Evolutionary conservation across 441 rosid species (phyloP).

Genomic region (Flueggea neowawraea): DNA sequence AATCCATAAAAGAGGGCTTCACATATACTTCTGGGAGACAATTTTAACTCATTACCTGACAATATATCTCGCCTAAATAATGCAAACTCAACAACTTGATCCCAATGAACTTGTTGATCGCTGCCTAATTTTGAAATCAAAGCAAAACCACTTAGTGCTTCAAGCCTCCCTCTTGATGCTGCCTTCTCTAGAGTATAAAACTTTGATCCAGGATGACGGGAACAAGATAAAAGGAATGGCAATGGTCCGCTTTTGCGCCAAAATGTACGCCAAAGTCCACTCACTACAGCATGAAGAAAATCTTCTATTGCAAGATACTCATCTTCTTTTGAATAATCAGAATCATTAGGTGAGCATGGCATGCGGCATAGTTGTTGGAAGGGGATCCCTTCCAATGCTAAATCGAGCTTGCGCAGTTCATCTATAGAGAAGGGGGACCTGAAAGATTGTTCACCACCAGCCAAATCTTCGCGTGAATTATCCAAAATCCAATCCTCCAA

Average conservation of each 20-base stretch:
- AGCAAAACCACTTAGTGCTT: constrained; percentile 54
- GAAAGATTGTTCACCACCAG: constrained; percentile 27
- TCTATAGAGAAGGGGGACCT: constrained; percentile 46
- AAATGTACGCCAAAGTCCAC: constrained; percentile 63
- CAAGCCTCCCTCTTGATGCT: constrained; percentile 47
- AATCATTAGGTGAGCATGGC: constrained; percentile 42
- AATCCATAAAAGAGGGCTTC: constrained; percentile 67
- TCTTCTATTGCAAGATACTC: constrained; percentile 54
- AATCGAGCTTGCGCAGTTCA: constrained; percentile 53
- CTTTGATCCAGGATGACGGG: constrained; percentile 47
- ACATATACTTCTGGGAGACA: constrained; percentile 44
- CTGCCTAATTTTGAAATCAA: constrained; percentile 36
- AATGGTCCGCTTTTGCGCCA: constrained; percentile 51
- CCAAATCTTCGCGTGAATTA: constrained; percentile 25
- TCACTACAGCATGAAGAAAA: constrained; percentile 43
- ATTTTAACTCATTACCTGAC: constrained; percentile 36
- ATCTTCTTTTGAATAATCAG: constrained; percentile 33
- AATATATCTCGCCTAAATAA: constrained; percentile 43
- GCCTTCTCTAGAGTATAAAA: constrained; percentile 53
- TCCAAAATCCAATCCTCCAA: constrained; percentile 49
- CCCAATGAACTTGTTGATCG: constrained; percentile 46
- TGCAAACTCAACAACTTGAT: constrained; percentile 45
- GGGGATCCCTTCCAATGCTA: constrained; percentile 61
- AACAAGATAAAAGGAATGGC: constrained; percentile 48
- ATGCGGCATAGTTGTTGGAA: constrained; percentile 63